A percentile compares a stretch with the other conserved stretches of the same genome.
These are phyloP conservation scores for Starmera dryadoides DNA, from an alignment of 805 yeast species.

Conservation along the genomic window DNA sequence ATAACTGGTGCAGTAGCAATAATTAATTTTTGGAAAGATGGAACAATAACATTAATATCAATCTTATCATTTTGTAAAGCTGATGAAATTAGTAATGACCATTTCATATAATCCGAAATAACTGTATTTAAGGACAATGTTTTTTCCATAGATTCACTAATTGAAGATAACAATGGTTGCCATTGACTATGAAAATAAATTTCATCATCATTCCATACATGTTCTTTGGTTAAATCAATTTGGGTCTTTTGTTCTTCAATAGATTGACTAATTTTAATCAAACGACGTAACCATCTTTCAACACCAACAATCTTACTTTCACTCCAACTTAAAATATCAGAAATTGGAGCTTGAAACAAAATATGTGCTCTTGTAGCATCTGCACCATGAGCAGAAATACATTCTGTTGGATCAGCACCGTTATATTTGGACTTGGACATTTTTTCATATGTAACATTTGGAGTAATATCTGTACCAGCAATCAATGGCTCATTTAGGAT, in stretches of 20 bases:
- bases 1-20: slow-evolving; percentile 71
- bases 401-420: slow-evolving; percentile 84
- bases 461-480: slow-evolving; percentile 40
- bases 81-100: slow-evolving; percentile 44
- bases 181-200: slow-evolving; percentile 49
- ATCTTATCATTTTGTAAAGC: slow-evolving; percentile 31
- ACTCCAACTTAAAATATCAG: slow-evolving; percentile 84
- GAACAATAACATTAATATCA: slow-evolving; percentile 33
- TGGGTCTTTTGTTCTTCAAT: not conserved
- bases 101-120: slow-evolving; percentile 84
- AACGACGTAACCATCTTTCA: slow-evolving; percentile 75
- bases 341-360: slow-evolving; percentile 84
- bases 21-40: slow-evolving; percentile 46
- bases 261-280: slow-evolving; percentile 23
- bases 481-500: slow-evolving; percentile 37
- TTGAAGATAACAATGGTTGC: slow-evolving; percentile 37
- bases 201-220: slow-evolving; percentile 34
- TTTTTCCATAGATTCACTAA: slow-evolving; percentile 53
- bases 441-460: slow-evolving; percentile 66
- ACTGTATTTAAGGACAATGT: slow-evolving; percentile 73
- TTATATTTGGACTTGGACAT: slow-evolving; percentile 96
- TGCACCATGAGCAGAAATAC: slow-evolving; percentile 75
- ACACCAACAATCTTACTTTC: slow-evolving; percentile 80
- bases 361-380: slow-evolving; percentile 94
- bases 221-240: not conserved